Conservation (phyloP, 2,329 filamentous ascomycete genomes). For the Nigrograna mackinnonii region DNA sequence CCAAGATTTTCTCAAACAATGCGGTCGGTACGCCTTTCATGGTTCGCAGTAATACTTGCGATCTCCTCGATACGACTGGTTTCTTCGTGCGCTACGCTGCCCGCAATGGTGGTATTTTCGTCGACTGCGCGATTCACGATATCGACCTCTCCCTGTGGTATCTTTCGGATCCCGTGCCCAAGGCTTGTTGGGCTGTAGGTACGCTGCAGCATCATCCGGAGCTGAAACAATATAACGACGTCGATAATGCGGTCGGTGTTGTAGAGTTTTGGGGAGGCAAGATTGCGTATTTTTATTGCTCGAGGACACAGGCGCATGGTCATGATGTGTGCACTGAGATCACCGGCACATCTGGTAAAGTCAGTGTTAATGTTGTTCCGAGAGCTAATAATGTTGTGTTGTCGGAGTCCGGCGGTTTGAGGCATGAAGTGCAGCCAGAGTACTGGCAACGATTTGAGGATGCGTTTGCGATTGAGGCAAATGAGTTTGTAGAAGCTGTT, state of each 20-base stretch:
- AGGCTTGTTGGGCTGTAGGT: background rate
- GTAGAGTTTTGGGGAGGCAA: slow-evolving; percentile 1
- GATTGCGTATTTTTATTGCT: slow-evolving; percentile 1
- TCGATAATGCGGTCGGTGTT: slow-evolving; percentile 1
- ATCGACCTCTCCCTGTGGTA: slow-evolving; percentile 2
- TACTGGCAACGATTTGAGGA: slow-evolving; percentile 41
- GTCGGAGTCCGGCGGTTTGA: slow-evolving; percentile 27
- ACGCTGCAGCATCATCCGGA: slow-evolving; percentile 1
- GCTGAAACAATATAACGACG: background rate
- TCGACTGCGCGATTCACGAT: slow-evolving; percentile 1
- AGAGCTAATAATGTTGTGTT: slow-evolving; percentile 29
- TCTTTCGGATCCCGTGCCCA: background rate
- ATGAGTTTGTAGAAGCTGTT: slow-evolving; percentile 33
- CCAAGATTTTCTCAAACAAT: background rate
- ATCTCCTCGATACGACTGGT: background rate
- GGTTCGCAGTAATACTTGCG: background rate
- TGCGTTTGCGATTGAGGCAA: slow-evolving; percentile 37
- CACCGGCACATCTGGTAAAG: slow-evolving; percentile 42
- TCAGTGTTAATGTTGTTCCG: slow-evolving; percentile 37
- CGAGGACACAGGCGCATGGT: background rate
- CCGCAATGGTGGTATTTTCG: slow-evolving; percentile 2
- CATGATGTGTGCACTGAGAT: slow-evolving; percentile 3
- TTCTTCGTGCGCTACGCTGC: background rate
- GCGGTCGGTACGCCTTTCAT: background rate
- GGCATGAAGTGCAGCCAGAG: slow-evolving; percentile 35